Base-by-base conservation (phyloP, 768 basidiomycete species). In the Lyophyllum decastes region DNA sequence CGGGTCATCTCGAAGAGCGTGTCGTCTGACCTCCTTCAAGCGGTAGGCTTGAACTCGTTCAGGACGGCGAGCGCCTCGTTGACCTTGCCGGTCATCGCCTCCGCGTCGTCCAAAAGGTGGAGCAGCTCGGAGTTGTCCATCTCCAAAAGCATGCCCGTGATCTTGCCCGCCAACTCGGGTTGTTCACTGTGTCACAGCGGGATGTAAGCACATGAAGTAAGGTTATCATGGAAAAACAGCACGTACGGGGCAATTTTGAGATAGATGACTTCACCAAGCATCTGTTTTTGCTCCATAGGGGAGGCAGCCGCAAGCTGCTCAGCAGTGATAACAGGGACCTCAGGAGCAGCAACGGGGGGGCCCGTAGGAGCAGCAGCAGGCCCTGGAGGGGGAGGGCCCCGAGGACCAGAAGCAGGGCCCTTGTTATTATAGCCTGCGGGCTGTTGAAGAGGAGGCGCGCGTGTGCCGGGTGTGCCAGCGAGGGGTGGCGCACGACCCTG, bases 81-180 rank as follows among this genome's bases (percentile, higher is more conserved):
- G 60, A 97, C 91, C 82, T 99, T 99, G 73, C 81, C 79, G 68
- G 84, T 84, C 80, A 99, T 85, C 35, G 95, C 86, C 16, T 94
- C 92, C n/a, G 78, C 76, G 52, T 86, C 77, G 56, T 96, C 95
- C 64, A 98, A 76, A 46, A 99, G 84, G 74, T 91, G 88, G 22
- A 98, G 77, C 49, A 99, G 83, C 76, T 98, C 97, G 47, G 80
- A 68, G 76, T 96, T 96, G 75, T 98, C 95, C 95, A 99, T 98
- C 86, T 99, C 95, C 64, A 98, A 85, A 68, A 98, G 80, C 95
- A 98, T 98, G 52, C 94, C 95, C 45, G 95, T 98, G 73, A 98
- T 97, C 84, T 98, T 98, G 59, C 96, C 96, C 59, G 97, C 95
- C 70, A 97, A 78, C n/a, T 96, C 95, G 54, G 95, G 93, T 66